These are phyloP conservation scores for Panaeolus papilionaceus DNA, from an alignment of 768 basidiomycete species.

Conservation along the genomic window DNA sequence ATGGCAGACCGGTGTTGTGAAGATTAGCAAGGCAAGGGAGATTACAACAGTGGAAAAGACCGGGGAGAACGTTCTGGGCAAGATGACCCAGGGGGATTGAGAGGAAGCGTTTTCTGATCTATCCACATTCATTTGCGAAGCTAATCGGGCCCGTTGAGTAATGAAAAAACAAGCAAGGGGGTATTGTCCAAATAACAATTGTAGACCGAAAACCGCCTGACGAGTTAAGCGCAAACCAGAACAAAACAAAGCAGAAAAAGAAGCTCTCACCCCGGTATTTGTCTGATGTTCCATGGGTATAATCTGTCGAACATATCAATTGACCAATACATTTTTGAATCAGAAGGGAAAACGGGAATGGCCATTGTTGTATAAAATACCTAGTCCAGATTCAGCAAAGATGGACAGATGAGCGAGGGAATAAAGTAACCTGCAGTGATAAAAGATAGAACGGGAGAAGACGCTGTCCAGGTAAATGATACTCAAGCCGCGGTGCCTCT, in stretches of 20 bases:
- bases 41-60: neutral
- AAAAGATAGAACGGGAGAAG: slow-evolving; percentile 3
- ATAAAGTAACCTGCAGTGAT: slow-evolving; percentile 6
- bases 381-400: slow-evolving; percentile 9
- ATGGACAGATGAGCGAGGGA: slow-evolving; percentile 12
- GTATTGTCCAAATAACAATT: slow-evolving; percentile 5
- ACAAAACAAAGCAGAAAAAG: slow-evolving; percentile 10
- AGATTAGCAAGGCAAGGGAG: slow-evolving; percentile 2
- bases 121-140: slow-evolving; percentile 14
- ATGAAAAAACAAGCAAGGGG: slow-evolving; percentile 5
- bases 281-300: slow-evolving; percentile 1
- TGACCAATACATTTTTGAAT: slow-evolving; percentile 2
- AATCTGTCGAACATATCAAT: slow-evolving; percentile 3
- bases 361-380: neutral
- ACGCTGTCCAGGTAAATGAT: slow-evolving; percentile 17
- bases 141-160: slow-evolving; percentile 10
- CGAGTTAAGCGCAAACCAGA: slow-evolving; percentile 5
- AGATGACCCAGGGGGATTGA: neutral
- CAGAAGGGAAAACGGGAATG: neutral
- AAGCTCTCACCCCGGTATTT: slow-evolving; percentile 2
- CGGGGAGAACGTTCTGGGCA: slow-evolving; percentile 1
- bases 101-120: neutral
- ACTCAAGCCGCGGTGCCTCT: slow-evolving; percentile 39
- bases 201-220: slow-evolving; percentile 4
- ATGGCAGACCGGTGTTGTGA: neutral